phyloP scores from a whole-genome alignment of 2,329 filamentous ascomycete genomes.

The Nannizziopsis arthrosporioides region DNA sequence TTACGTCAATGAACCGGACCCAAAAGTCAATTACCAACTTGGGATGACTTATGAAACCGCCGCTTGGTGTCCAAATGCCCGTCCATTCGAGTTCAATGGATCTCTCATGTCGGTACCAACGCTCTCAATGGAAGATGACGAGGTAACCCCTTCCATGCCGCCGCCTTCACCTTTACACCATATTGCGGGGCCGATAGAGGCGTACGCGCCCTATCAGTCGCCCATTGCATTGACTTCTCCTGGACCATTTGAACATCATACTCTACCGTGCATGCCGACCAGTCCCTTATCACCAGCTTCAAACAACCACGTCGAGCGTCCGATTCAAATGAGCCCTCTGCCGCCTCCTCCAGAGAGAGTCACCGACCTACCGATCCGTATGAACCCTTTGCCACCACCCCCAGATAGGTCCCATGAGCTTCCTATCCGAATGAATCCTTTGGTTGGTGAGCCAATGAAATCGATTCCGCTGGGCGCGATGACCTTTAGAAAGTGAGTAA shows the following conservation, averaged over 20 bases:
- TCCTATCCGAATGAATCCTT: constrained; percentile 32
- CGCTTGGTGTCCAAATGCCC: constrained; percentile 28
- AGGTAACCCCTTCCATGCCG: constrained; percentile 22
- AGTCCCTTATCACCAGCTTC: constrained; percentile 21
- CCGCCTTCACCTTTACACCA: constrained; percentile 24
- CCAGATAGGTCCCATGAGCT: constrained; percentile 21
- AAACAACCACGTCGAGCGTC: constrained; percentile 15
- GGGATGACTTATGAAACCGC: constrained; percentile 30
- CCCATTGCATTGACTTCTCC: constrained; percentile 3
- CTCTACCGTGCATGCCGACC: constrained; percentile 12
- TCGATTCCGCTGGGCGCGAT: constrained; percentile 29
- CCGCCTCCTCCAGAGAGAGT: constrained; percentile 19
- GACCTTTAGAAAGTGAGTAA: constrained; percentile 33
- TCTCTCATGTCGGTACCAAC: constrained; percentile 32
- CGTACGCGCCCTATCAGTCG: constrained; percentile 15
- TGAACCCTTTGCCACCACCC: constrained; percentile 16
- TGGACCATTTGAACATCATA: not conserved
- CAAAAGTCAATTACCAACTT: constrained; percentile 34
- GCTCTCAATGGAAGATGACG: constrained; percentile 29
- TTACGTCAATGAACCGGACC: constrained; percentile 50
- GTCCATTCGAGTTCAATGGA: constrained; percentile 32
- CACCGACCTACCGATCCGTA: not conserved
- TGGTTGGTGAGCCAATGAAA: constrained; percentile 33
- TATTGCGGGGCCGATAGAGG: constrained; percentile 22
- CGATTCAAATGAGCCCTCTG: constrained; percentile 8